Conservation (phyloP, 148 eudicot genomes). For the Chenopodium album region DNA sequence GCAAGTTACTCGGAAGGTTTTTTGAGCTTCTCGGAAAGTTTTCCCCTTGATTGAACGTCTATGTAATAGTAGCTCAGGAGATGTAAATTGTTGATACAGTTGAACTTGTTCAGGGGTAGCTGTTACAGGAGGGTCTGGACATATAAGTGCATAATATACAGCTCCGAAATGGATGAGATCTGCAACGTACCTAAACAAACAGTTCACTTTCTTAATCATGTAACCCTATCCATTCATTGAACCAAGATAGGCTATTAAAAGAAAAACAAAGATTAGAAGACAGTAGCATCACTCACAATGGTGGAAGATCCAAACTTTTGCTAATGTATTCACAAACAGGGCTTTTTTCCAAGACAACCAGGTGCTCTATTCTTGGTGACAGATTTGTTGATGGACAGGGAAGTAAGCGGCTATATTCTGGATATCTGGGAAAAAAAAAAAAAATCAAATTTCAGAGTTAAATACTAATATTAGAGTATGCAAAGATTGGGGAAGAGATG, state of each 20-base stretch:
- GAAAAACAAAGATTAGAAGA: slow-evolving; percentile 5
- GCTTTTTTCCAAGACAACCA: slow-evolving; percentile 69
- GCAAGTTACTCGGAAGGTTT: slow-evolving; percentile 60
- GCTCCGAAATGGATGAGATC: slow-evolving; percentile 96
- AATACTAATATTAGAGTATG: not conserved
- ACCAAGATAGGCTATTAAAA: not conserved
- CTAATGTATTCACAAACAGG: slow-evolving; percentile 63
- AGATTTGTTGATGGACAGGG: slow-evolving; percentile 70
- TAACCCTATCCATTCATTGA: not conserved
- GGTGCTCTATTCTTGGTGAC: slow-evolving; percentile 82
- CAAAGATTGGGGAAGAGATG: not conserved
- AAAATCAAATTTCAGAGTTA: not conserved
- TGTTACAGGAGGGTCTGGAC: slow-evolving; percentile 78
- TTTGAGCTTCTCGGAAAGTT: slow-evolving; percentile 89
- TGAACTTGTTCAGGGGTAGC: slow-evolving; percentile 79
- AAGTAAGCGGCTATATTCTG: slow-evolving; percentile 69
- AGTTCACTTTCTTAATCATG: slow-evolving; percentile 16
- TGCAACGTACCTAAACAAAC: slow-evolving; percentile 66
- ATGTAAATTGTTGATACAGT: slow-evolving; percentile 60
- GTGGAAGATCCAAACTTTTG: slow-evolving; percentile 73
- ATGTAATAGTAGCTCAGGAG: slow-evolving; percentile 57
- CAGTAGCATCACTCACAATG: slow-evolving; percentile 50
- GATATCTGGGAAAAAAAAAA: slow-evolving; percentile 40
- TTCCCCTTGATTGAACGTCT: slow-evolving; percentile 85
- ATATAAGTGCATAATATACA: slow-evolving; percentile 82